These are phyloP conservation scores for Lithospermum erythrorhizon DNA, from an alignment of 257 asterid genomes.

Conservation along the genomic window DNA sequence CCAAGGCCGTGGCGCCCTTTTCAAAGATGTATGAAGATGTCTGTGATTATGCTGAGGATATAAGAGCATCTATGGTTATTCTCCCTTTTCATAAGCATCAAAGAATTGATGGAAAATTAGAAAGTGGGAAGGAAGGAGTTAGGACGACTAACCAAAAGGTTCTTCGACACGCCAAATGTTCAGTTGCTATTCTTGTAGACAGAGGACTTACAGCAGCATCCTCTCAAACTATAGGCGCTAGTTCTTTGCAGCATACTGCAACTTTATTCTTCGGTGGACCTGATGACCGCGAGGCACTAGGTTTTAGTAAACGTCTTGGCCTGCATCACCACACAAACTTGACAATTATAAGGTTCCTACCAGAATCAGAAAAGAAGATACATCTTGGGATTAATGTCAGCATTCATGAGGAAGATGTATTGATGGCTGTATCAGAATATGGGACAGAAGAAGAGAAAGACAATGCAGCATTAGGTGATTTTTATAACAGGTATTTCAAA, in stretches of 20 bases:
- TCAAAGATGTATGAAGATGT: slow-evolving; percentile 55
- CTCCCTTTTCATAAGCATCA: slow-evolving; percentile 96
- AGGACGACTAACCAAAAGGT: slow-evolving; percentile 79
- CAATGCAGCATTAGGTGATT: slow-evolving; percentile 49
- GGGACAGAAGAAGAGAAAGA: slow-evolving; percentile 59
- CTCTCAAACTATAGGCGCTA: slow-evolving; percentile 29
- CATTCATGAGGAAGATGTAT: slow-evolving; percentile 43
- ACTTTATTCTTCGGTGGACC: slow-evolving; percentile 89
- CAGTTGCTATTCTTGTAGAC: slow-evolving; percentile 82
- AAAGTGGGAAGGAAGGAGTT: slow-evolving; percentile 77
- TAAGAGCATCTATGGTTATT: slow-evolving; percentile 61
- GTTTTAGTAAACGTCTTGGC: slow-evolving; percentile 82
- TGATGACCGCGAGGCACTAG: slow-evolving; percentile 92
- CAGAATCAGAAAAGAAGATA: slow-evolving; percentile 27
- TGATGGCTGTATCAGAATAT: slow-evolving; percentile 54
- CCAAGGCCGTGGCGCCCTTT: slow-evolving; percentile 64
- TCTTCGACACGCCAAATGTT: slow-evolving; percentile 65
- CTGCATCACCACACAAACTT: slow-evolving; percentile 78
- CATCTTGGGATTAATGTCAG: slow-evolving; percentile 45
- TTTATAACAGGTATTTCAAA: slow-evolving; percentile 65
- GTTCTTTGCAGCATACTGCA: slow-evolving; percentile 68
- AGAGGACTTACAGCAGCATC: slow-evolving; percentile 71
- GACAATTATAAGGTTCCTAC: slow-evolving; percentile 72
- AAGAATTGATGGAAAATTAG: slow-evolving; percentile 88
- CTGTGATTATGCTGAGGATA: slow-evolving; percentile 56